phyloP scores from a whole-genome alignment of 1,139 yeast species.

The Chernovozyma aurita region DNA sequence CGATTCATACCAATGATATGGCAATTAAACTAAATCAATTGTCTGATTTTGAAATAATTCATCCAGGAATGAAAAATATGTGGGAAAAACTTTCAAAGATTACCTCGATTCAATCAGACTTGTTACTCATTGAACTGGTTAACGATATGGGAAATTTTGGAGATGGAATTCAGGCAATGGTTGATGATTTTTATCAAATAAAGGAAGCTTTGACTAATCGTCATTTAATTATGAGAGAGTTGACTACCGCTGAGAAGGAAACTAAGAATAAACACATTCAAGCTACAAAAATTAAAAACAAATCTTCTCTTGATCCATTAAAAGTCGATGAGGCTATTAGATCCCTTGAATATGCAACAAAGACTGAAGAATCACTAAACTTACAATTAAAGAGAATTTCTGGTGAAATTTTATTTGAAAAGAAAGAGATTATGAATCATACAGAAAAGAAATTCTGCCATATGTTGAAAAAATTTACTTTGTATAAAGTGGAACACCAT shows the following conservation, averaged over 20 bases:
- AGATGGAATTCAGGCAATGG: constrained; percentile 64
- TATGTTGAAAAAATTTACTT: constrained; percentile 56
- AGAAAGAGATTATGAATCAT: constrained; percentile 50
- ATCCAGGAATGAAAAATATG: constrained; percentile 71
- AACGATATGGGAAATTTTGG: constrained; percentile 73
- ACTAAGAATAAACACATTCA: constrained; percentile 67
- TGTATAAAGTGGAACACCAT: constrained; percentile 80
- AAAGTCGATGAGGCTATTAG: constrained; percentile 89
- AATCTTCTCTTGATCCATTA: constrained; percentile 74
- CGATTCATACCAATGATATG: constrained; percentile 57
- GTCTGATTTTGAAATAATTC: constrained; percentile 47
- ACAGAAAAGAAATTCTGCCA: constrained; percentile 53
- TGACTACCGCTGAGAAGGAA: constrained; percentile 70
- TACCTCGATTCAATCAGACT: constrained; percentile 67
- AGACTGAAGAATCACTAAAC: constrained; percentile 68
- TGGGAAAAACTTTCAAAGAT: constrained; percentile 78
- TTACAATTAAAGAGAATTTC: constrained; percentile 78
- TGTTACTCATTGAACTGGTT: constrained; percentile 68
- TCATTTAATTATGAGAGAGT: constrained; percentile 86
- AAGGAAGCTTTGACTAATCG: constrained; percentile 92
- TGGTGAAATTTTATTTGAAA: constrained; percentile 78
- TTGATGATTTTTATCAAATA: constrained; percentile 77
- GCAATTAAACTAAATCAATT: constrained; percentile 53
- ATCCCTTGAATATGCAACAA: constrained; percentile 75
- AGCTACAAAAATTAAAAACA: constrained; percentile 72